phyloP scores from a whole-genome alignment of 106 monocot species.

The Acorus calamus region DNA sequence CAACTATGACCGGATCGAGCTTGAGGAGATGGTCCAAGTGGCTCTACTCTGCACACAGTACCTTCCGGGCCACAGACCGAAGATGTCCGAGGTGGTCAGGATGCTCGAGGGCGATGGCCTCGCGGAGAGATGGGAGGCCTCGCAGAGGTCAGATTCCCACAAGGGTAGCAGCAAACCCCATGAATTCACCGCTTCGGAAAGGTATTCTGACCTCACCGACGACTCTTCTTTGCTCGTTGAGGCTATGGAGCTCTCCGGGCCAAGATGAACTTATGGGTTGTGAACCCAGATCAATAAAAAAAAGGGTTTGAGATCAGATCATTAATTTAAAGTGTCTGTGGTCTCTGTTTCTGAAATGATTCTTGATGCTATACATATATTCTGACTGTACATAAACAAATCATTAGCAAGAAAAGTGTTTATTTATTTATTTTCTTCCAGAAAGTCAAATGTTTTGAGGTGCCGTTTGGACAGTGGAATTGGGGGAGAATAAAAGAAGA shows the following conservation, averaged over 20 bases:
- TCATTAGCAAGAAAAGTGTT: no score
- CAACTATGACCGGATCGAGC: constrained; percentile 39
- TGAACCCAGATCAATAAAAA: no score
- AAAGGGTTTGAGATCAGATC: no score
- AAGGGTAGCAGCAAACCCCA: constrained; percentile 18
- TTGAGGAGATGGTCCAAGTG: constrained; percentile 54
- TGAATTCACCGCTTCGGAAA: constrained; percentile 33
- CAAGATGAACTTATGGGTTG: constrained; percentile 34
- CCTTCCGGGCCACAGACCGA: constrained; percentile 40
- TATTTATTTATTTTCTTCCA: no score
- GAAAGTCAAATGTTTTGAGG: no score
- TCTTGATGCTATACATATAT: no score
- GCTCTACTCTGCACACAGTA: constrained; percentile 58
- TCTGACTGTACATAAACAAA: no score
- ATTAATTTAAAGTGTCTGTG: no score
- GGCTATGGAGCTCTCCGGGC: constrained; percentile 93
- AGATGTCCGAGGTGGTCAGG: constrained; percentile 62
- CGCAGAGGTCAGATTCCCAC: constrained; percentile 25
- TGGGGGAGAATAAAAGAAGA: no score
- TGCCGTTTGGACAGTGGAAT: no score
- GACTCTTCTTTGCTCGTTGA: constrained; percentile 63
- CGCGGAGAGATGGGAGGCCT: constrained; percentile 67
- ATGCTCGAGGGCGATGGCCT: constrained; percentile 76
- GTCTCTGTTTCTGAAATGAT: no score
- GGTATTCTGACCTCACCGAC: constrained; percentile 64